A percentile compares a stretch with the other conserved stretches of the same genome.
phyloP scores from a whole-genome alignment of 179 eudicot genomes.

The Pouteria campechiana region DNA sequence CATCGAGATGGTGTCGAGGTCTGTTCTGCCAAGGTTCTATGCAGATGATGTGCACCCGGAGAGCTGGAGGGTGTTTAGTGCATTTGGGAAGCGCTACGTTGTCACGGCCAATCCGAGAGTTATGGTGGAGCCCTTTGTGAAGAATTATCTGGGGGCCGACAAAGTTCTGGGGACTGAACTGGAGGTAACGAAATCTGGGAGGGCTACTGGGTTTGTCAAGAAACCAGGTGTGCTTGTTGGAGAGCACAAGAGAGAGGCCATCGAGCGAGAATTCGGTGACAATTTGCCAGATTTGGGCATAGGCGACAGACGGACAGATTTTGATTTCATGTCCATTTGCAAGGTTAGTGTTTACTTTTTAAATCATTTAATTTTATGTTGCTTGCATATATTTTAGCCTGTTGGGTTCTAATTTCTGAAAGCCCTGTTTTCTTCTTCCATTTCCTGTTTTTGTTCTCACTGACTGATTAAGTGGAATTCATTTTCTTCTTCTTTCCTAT shows the following conservation, averaged over 20 bases:
- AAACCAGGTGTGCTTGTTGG: conserved; percentile 60
- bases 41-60: conserved; percentile 50
- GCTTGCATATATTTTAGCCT: background rate
- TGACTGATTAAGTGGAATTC: background rate
- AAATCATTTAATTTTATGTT: no score
- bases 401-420: background rate
- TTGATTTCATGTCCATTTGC: conserved; percentile 70
- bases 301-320: conserved; percentile 52
- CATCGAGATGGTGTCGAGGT: conserved; percentile 48
- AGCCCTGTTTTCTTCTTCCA: background rate
- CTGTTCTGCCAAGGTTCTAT: conserved; percentile 59
- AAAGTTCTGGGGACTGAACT: conserved; percentile 69
- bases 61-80: conserved; percentile 52
- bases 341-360: conserved; percentile 56
- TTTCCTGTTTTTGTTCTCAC: background rate
- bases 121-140: conserved; percentile 68
- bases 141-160: conserved; percentile 56
- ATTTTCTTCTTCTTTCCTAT: background rate
- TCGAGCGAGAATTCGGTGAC: conserved; percentile 30
- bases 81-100: conserved; percentile 43
- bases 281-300: conserved; percentile 53
- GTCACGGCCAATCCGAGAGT: conserved; percentile 58
- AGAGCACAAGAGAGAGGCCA: conserved; percentile 25
- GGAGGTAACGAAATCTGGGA: conserved; percentile 35
- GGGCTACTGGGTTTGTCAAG: conserved; percentile 52